These are phyloP conservation scores for Diaporthe velutina DNA, from an alignment of 2,329 filamentous ascomycete species.

Conservation along the genomic window DNA sequence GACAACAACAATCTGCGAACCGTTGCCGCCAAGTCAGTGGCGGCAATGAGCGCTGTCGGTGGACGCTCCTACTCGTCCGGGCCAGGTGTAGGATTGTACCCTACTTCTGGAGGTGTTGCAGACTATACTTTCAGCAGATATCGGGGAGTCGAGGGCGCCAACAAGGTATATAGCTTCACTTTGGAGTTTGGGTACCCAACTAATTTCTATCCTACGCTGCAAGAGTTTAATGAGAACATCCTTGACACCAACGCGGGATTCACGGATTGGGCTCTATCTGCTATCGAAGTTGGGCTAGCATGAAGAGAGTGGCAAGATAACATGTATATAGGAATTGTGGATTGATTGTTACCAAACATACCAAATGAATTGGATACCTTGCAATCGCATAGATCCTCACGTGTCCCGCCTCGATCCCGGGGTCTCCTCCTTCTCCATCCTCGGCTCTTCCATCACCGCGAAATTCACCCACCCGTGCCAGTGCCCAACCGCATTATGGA, in stretches of 20 bases:
- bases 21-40: not conserved
- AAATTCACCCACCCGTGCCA: too few relatives aligned
- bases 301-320: not conserved
- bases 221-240: constrained; percentile 7
- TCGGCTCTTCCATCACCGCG: too few relatives aligned
- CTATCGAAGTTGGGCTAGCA: not conserved
- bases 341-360: not conserved
- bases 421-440: too few relatives aligned
- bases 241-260: constrained; percentile 13
- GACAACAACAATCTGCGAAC: not conserved
- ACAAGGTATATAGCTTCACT: constrained; percentile 9
- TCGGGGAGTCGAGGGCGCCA: constrained; percentile 4
- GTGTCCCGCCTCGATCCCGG: too few relatives aligned
- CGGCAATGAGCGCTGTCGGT: not conserved
- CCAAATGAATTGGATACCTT: too few relatives aligned
- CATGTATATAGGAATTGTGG: too few relatives aligned
- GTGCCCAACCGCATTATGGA: too few relatives aligned
- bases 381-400: too few relatives aligned
- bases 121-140: constrained; percentile 15
- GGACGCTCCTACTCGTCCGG: constrained; percentile 1
- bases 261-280: constrained; percentile 5
- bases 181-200: constrained; percentile 12
- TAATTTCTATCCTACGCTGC: constrained; percentile 1
- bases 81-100: not conserved
- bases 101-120: constrained; percentile 1